Percentiles rank a stretch among this genome's conserved stretches.
phyloP scores from a whole-genome alignment of 805 yeast species.

The Sugiyamaella qingdaonensis region DNA sequence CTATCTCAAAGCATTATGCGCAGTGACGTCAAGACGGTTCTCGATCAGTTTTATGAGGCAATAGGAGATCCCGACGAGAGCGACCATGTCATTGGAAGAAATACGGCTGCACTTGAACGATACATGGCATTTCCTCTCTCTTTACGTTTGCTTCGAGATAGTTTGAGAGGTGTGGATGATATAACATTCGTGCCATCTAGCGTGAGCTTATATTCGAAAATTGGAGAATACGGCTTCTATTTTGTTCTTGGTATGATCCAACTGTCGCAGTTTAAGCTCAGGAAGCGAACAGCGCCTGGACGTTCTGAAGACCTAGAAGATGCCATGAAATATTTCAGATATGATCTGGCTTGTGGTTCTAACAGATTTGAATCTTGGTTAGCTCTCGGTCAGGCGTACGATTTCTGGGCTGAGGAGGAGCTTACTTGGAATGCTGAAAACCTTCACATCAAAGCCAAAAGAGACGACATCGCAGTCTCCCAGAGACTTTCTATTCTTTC shows the following conservation, averaged over 20 bases:
- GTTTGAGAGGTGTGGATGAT: conserved; percentile 21
- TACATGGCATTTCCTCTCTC: conserved; percentile 37
- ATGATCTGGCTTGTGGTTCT: conserved; percentile 65
- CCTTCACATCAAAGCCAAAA: conserved; percentile 57
- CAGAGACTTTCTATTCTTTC: conserved; percentile 72
- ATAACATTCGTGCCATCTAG: conserved; percentile 14
- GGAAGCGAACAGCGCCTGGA: conserved; percentile 76
- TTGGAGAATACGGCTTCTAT: conserved; percentile 50
- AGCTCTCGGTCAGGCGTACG: conserved; percentile 72
- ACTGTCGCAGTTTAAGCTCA: conserved; percentile 60
- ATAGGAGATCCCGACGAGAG: conserved; percentile 55
- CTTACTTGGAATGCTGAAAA: conserved; percentile 90
- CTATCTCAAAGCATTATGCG: conserved; percentile 58
- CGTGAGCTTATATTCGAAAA: not conserved
- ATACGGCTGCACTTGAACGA: conserved; percentile 40
- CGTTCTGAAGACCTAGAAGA: conserved; percentile 76
- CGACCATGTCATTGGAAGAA: conserved; percentile 30
- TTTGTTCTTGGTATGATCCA: conserved; percentile 64
- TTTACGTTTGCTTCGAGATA: conserved; percentile 17
- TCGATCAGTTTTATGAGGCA: conserved; percentile 68
- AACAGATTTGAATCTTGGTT: conserved; percentile 82
- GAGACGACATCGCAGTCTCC: conserved; percentile 52
- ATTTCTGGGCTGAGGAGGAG: conserved; percentile 80
- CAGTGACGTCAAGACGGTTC: conserved; percentile 63
- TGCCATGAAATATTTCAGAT: conserved; percentile 59